phyloP scores from a whole-genome alignment of 805 yeast species.

The Candida broadrunensis region DNA sequence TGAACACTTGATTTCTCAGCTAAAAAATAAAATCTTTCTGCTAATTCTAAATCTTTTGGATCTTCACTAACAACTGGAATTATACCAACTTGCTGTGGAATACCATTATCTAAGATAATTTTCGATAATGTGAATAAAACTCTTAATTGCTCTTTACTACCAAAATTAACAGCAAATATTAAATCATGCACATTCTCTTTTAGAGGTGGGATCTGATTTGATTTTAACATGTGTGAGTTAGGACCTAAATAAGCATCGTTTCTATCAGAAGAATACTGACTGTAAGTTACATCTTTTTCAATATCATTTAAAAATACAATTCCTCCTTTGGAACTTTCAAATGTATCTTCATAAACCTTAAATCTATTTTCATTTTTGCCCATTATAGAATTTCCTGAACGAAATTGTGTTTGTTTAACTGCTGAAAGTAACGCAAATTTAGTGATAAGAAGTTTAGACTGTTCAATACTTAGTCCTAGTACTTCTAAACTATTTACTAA shows the following conservation, averaged over 20 bases:
- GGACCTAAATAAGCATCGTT: constrained; percentile 41
- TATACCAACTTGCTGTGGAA: constrained; percentile 80
- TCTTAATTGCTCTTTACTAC: constrained; percentile 48
- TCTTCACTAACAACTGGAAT: constrained; percentile 54
- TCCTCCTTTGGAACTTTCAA: constrained; percentile 23
- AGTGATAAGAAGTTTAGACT: constrained; percentile 29
- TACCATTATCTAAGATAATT: constrained; percentile 49
- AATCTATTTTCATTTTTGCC: constrained; percentile 34
- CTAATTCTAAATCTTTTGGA: constrained; percentile 22
- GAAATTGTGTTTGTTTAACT: constrained; percentile 33
- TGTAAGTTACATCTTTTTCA: constrained; percentile 58
- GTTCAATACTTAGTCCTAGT: constrained; percentile 28
- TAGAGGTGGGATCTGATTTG: constrained; percentile 66
- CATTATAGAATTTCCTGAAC: constrained; percentile 28
- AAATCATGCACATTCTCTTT: constrained; percentile 74
- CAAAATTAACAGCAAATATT: constrained; percentile 64
- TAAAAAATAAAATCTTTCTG: constrained; percentile 32
- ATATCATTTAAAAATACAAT: constrained; percentile 78
- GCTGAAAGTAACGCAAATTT: constrained; percentile 42
- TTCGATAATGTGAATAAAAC: constrained; percentile 49
- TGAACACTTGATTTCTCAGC: constrained; percentile 23
- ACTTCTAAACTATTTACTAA: constrained; percentile 19
- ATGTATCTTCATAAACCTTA: constrained; percentile 24
- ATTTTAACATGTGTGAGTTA: constrained; percentile 18
- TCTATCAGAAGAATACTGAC: constrained; percentile 38